phyloP scores from a whole-genome alignment of 2,329 filamentous ascomycete genomes.

The Kalaharituber pfeilii region DNA sequence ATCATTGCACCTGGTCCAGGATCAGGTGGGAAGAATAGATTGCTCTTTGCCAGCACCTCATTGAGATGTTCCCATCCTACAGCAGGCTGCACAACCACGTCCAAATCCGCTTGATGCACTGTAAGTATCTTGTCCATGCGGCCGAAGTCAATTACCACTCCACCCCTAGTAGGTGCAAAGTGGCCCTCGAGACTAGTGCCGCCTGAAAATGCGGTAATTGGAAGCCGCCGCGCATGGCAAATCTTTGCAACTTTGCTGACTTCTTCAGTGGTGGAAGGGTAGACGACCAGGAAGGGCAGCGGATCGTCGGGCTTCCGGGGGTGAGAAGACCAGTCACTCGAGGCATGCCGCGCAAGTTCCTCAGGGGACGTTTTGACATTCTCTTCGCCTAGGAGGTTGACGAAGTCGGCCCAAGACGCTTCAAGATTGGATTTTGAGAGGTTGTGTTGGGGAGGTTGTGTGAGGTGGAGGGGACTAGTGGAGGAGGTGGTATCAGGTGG shows the following conservation, averaged over 20 bases:
- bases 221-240: slow-evolving; percentile 62
- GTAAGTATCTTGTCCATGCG: slow-evolving; percentile 69
- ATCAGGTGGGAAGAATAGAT: slow-evolving; percentile 81
- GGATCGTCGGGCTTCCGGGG: slow-evolving; percentile 30
- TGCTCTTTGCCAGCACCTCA: slow-evolving; percentile 50
- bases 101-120: slow-evolving; percentile 75
- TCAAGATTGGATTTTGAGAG: slow-evolving; percentile 45
- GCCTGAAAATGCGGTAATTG: slow-evolving; percentile 73
- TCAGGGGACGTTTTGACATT: slow-evolving; percentile 43
- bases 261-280: slow-evolving; percentile 43
- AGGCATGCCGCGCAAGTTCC: slow-evolving; percentile 41
- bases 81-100: slow-evolving; percentile 77
- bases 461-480: slow-evolving; percentile 40
- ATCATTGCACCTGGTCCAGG: slow-evolving; percentile 58
- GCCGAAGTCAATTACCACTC: slow-evolving; percentile 76
- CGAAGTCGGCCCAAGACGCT: slow-evolving; percentile 53
- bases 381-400: slow-evolving; percentile 44
- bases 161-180: slow-evolving; percentile 71
- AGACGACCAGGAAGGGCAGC: slow-evolving; percentile 45
- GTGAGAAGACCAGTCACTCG: slow-evolving; percentile 48
- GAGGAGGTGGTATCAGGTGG: slow-evolving; percentile 37
- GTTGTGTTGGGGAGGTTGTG: slow-evolving; percentile 39
- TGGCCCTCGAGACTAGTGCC: slow-evolving; percentile 79
- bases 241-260: slow-evolving; percentile 45
- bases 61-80: slow-evolving; percentile 89